Conservation (phyloP, 441 rosid species). For the Mallotus repandus region DNA sequence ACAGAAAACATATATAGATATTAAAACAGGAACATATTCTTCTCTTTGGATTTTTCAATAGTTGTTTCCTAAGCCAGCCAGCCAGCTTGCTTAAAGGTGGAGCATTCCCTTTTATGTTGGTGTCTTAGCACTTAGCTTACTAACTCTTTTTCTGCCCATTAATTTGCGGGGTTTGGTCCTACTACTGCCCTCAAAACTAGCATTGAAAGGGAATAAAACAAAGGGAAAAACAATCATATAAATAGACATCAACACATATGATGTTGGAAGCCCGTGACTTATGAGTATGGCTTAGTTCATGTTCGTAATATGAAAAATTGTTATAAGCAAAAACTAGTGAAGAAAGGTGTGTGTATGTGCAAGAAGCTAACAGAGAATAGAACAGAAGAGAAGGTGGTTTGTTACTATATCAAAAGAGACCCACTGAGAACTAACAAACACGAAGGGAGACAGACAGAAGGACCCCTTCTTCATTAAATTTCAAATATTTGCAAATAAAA, state of each 20-base stretch:
- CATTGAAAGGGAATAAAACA: too few relatives aligned
- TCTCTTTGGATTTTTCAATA: not conserved
- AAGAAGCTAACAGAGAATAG: not conserved
- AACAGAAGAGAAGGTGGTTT: conserved; percentile 7
- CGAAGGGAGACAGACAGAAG: not conserved
- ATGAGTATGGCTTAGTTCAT: too few relatives aligned
- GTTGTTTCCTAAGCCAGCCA: not conserved
- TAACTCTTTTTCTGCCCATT: not conserved
- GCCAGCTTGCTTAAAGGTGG: not conserved
- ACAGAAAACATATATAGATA: not conserved
- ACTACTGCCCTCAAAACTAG: too few relatives aligned
- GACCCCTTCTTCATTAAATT: not conserved
- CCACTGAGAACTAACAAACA: conserved; percentile 5
- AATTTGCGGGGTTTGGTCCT: too few relatives aligned
- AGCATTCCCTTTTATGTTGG: not conserved
- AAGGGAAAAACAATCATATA: not conserved
- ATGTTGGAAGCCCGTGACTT: too few relatives aligned
- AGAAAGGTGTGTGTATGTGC: not conserved
- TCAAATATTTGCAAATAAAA: conserved; percentile 25
- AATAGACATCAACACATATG: not conserved
- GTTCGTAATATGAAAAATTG: too few relatives aligned
- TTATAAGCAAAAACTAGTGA: not conserved
- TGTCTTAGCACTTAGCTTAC: not conserved
- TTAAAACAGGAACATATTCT: not conserved
- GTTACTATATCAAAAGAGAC: conserved; percentile 23